A percentile compares a stretch with the other conserved stretches of the same genome.
Conservation (phyloP, 1,139 yeast species). For the Geotrichum bryndzae region DNA sequence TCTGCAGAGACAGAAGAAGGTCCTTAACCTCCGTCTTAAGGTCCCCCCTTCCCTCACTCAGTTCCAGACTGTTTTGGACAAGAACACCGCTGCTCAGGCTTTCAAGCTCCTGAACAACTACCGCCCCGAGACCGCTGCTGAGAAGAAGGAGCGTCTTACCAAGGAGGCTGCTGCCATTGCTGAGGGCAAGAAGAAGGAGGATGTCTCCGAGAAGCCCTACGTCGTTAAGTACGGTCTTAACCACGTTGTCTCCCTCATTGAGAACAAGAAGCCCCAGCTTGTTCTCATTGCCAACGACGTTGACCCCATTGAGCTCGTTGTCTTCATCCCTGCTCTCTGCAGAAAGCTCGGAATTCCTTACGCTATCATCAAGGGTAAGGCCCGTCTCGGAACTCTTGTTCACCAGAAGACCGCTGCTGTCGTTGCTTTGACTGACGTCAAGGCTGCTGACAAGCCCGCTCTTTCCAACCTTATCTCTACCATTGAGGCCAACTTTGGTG, state of each 20-base stretch:
- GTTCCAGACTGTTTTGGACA: constrained; percentile 91
- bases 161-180: constrained; percentile 98
- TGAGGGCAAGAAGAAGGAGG: constrained; percentile 94
- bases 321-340: constrained; percentile 96
- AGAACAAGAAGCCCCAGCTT: constrained; percentile 96
- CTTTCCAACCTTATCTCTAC: constrained; percentile 88
- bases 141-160: constrained; percentile 97
- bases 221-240: constrained; percentile 95
- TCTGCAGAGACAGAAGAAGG: constrained; percentile 96
- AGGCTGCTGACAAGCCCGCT: constrained; percentile 89
- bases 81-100: constrained; percentile 95
- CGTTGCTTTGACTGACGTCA: constrained; percentile 94
- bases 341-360: constrained; percentile 99
- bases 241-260: constrained; percentile 94
- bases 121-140: constrained; percentile 95
- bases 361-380: constrained; percentile 98
- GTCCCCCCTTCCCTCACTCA: constrained; percentile 98
- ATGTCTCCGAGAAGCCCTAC: constrained; percentile 92
- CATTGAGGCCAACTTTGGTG: constrained; percentile 84
- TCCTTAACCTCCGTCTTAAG: constrained; percentile 88
- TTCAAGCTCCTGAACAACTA: constrained; percentile 96
- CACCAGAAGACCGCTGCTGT: constrained; percentile 96
- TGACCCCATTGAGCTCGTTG: constrained; percentile 96
- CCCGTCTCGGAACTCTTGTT: constrained; percentile 94
- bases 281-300: constrained; percentile 97